phyloP scores from a whole-genome alignment of 768 basidiomycete species.

The Trametopsis cervina region DNA sequence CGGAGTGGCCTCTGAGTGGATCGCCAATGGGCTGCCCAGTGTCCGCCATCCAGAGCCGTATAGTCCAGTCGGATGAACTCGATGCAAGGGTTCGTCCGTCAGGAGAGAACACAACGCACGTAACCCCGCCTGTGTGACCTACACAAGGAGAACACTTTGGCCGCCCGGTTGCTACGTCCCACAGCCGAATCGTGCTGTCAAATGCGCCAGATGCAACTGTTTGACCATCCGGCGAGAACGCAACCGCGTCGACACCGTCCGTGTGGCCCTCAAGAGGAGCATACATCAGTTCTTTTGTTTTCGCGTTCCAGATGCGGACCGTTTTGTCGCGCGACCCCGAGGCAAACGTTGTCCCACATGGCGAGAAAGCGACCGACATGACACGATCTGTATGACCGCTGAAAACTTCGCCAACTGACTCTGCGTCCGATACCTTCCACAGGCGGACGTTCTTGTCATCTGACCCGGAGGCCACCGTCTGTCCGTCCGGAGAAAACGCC shows the following conservation, averaged over 20 bases:
- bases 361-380: too few relatives aligned
- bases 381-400: too few relatives aligned
- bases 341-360: too few relatives aligned
- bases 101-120: neutral
- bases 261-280: constrained; percentile 16
- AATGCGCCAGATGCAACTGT: constrained; percentile 9
- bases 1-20: neutral
- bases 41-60: constrained; percentile 11
- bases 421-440: too few relatives aligned
- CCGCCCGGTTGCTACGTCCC: too few relatives aligned
- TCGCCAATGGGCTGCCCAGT: neutral
- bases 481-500: constrained; percentile 18
- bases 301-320: constrained; percentile 80
- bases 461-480: constrained; percentile 20
- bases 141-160: too few relatives aligned
- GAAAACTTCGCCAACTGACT: too few relatives aligned
- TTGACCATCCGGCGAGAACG: constrained; percentile 23
- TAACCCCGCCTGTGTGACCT: neutral
- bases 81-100: neutral
- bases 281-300: constrained; percentile 61
- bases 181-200: constrained; percentile 15
- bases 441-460: constrained; percentile 19
- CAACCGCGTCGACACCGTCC: constrained; percentile 15
- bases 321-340: constrained; percentile 95
- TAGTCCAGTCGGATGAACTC: constrained; percentile 4